Evolutionary conservation across 1,139 yeast genomes (phyloP).

Genomic region (Hyphopichia burtonii): DNA sequence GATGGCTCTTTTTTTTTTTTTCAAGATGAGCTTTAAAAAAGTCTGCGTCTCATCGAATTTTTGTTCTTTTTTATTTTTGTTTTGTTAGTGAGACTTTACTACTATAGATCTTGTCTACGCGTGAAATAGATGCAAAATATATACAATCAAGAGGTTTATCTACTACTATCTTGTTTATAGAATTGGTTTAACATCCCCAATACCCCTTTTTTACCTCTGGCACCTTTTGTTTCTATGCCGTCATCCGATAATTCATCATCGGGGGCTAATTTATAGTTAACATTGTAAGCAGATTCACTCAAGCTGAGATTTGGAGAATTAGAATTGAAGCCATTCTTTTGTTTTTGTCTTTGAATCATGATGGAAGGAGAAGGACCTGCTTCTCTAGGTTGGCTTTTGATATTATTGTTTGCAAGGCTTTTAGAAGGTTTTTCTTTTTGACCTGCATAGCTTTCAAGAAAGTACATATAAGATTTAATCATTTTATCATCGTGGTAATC

Average conservation of each 20-base stretch:
- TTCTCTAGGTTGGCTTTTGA: neutral
- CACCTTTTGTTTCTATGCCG: constrained; percentile 26
- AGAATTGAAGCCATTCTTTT: constrained; percentile 3
- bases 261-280: constrained; percentile 27
- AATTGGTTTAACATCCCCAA: constrained; percentile 82
- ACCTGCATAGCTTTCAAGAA: constrained; percentile 72
- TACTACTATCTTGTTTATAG: constrained; percentile 54
- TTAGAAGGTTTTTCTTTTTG: neutral
- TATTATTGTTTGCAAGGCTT: neutral
- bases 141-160: neutral
- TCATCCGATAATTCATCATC: constrained; percentile 28
- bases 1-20: neutral
- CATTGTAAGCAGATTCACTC: constrained; percentile 27
- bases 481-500: constrained; percentile 75
- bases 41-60: constrained; percentile 10
- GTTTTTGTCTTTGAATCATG: neutral
- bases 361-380: constrained; percentile 2
- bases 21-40: neutral
- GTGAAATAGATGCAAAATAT: neutral
- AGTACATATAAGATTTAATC: constrained; percentile 87
- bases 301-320: constrained; percentile 17
- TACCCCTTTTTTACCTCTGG: constrained; percentile 50
- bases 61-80: neutral
- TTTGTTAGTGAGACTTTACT: neutral
- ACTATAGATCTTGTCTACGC: constrained; percentile 2